Evolutionary conservation across 345 rosid species (phyloP).

Genomic region (Eucalyptus marginata): DNA sequence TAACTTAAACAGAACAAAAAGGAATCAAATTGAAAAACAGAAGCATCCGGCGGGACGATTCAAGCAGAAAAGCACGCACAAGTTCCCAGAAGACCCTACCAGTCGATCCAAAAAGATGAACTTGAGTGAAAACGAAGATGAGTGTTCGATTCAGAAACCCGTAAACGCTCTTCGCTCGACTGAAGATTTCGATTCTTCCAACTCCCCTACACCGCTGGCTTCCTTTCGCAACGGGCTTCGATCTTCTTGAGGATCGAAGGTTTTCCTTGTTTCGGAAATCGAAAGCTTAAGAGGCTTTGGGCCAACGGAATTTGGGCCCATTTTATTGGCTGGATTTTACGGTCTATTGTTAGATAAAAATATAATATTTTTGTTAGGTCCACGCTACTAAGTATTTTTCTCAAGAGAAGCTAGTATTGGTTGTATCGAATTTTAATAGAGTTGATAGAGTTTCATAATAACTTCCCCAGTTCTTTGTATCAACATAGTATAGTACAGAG

Average conservation of each 20-base stretch:
- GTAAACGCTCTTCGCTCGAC: background rate
- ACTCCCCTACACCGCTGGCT: background rate
- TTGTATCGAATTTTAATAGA: no score
- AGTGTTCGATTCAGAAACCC: background rate
- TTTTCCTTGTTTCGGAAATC: background rate
- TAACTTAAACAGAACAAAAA: background rate
- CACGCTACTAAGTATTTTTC: no score
- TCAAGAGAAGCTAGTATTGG: no score
- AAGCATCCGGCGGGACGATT: background rate
- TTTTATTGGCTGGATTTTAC: no score
- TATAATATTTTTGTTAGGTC: no score
- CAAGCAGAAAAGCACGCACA: background rate
- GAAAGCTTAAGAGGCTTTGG: background rate
- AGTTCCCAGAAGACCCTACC: background rate
- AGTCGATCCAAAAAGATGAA: background rate
- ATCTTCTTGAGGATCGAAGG: background rate
- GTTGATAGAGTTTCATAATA: no score
- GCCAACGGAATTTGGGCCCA: background rate
- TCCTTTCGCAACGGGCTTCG: background rate
- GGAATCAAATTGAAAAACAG: background rate
- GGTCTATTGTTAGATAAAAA: no score
- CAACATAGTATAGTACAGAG: no score
- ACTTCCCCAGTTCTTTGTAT: no score
- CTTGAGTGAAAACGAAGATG: background rate
- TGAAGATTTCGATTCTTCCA: background rate